Evolutionary conservation across 2,329 filamentous ascomycete species (phyloP).

Genomic region (Purpureocillium takamizusanense): DNA sequence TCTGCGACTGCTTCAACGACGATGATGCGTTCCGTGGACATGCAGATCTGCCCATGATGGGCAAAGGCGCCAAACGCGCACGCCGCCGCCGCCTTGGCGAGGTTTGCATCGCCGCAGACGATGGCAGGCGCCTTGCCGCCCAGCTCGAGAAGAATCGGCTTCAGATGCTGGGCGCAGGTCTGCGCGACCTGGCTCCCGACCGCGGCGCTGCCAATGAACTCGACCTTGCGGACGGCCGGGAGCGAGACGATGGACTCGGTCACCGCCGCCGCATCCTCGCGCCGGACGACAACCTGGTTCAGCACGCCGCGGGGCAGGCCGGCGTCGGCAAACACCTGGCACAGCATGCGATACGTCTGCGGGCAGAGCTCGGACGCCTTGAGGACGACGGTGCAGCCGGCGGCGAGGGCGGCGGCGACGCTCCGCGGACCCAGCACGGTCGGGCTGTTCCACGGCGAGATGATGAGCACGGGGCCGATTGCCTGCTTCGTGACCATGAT

Average conservation of each 20-base stretch:
- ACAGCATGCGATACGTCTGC: neutral
- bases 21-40: too few relatives aligned
- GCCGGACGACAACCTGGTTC: neutral
- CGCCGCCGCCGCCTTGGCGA: slow-evolving; percentile 1
- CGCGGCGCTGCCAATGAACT: slow-evolving; percentile 5
- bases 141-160: slow-evolving; percentile 6
- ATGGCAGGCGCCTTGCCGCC: slow-evolving; percentile 6
- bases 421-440: slow-evolving; percentile 2
- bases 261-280: neutral
- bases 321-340: slow-evolving; percentile 1
- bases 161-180: slow-evolving; percentile 3
- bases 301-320: slow-evolving; percentile 4
- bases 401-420: slow-evolving; percentile 3
- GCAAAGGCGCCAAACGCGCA: too few relatives aligned
- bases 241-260: slow-evolving; percentile 4
- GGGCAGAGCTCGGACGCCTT: slow-evolving; percentile 7
- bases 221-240: slow-evolving; percentile 5
- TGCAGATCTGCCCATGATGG: too few relatives aligned
- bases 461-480: slow-evolving; percentile 3
- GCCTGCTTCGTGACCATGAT: too few relatives aligned
- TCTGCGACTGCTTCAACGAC: too few relatives aligned
- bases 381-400: slow-evolving; percentile 7
- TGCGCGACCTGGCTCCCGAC: slow-evolving; percentile 4
- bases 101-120: slow-evolving; percentile 5
- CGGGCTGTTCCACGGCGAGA: slow-evolving; percentile 5